Percentiles rank a stretch among this genome's conserved stretches.
Evolutionary conservation across 2,329 filamentous ascomycete genomes (phyloP).

Genomic region (Bipolaris gigantea): DNA sequence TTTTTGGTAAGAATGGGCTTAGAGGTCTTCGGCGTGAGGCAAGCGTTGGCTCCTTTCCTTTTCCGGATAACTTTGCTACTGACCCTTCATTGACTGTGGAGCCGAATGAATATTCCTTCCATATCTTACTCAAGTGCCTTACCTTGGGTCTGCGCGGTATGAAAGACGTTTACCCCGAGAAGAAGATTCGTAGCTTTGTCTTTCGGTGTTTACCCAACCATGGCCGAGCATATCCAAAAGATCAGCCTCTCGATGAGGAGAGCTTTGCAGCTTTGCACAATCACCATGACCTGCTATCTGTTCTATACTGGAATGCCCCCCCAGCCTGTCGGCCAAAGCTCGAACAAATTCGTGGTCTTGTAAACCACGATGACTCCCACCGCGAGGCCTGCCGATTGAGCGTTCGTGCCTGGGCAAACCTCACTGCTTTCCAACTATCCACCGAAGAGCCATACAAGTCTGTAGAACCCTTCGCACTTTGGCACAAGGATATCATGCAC

Average conservation of each 20-base stretch:
- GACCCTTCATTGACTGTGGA: constrained; percentile 50
- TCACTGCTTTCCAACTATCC: constrained; percentile 60
- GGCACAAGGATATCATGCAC: constrained; percentile 58
- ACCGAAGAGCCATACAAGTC: constrained; percentile 51
- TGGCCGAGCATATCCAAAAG: constrained; percentile 62
- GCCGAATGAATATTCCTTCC: constrained; percentile 58
- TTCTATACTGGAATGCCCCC: constrained; percentile 61
- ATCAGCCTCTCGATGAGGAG: constrained; percentile 55
- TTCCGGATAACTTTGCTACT: constrained; percentile 55
- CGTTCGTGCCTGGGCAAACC: constrained; percentile 60
- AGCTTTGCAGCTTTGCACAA: constrained; percentile 62
- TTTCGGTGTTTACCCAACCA: constrained; percentile 64
- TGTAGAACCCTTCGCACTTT: constrained; percentile 55
- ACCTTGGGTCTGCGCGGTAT: constrained; percentile 55
- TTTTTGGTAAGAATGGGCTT: constrained; percentile 59
- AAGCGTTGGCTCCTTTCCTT: constrained; percentile 54
- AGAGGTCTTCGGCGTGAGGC: constrained; percentile 57
- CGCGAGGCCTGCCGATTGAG: constrained; percentile 62
- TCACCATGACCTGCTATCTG: constrained; percentile 63
- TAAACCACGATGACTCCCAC: constrained; percentile 61
- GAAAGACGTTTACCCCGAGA: constrained; percentile 51
- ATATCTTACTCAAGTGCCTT: constrained; percentile 62
- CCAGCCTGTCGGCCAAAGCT: constrained; percentile 56
- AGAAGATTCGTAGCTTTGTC: constrained; percentile 59
- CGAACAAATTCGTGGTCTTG: constrained; percentile 56